These are phyloP conservation scores for Cymbopogon flexuosus DNA, from an alignment of 202 grass and related monocot species.

Conservation along the genomic window DNA sequence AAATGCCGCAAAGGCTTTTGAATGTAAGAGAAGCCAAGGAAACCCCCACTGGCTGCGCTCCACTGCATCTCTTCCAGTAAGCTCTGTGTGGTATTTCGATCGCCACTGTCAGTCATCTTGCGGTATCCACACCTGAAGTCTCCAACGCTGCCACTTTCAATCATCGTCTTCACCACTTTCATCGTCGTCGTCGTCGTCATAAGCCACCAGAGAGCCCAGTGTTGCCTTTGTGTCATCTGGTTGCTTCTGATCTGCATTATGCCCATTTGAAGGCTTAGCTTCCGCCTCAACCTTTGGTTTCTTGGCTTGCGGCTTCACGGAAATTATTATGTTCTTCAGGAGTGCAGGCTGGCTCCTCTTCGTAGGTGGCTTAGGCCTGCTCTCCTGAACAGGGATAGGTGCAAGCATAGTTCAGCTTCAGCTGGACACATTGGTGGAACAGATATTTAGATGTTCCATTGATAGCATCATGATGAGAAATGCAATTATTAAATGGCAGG, in stretches of 20 bases:
- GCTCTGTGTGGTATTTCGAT: not conserved
- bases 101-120: no score
- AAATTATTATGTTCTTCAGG: constrained; percentile 66
- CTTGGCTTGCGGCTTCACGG: constrained; percentile 82
- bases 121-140: no score
- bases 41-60: not conserved
- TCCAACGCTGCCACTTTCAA: not conserved
- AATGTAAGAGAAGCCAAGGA: no score
- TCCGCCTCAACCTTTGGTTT: constrained; percentile 48
- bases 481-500: not conserved
- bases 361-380: constrained; percentile 37
- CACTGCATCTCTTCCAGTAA: not conserved
- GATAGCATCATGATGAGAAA: not conserved
- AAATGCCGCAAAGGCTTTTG: not conserved
- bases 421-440: not conserved
- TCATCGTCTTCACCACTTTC: constrained; percentile 47
- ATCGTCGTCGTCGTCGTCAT: constrained; percentile 21
- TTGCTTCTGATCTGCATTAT: constrained; percentile 6
- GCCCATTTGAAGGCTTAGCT: constrained; percentile 36
- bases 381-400: constrained; percentile 28
- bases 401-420: not conserved
- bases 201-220: constrained; percentile 54
- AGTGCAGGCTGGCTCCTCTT: constrained; percentile 59
- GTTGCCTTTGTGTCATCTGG: constrained; percentile 25
- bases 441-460: not conserved